phyloP scores from a whole-genome alignment of 805 yeast species.

The Torulaspora delbrueckii region DNA sequence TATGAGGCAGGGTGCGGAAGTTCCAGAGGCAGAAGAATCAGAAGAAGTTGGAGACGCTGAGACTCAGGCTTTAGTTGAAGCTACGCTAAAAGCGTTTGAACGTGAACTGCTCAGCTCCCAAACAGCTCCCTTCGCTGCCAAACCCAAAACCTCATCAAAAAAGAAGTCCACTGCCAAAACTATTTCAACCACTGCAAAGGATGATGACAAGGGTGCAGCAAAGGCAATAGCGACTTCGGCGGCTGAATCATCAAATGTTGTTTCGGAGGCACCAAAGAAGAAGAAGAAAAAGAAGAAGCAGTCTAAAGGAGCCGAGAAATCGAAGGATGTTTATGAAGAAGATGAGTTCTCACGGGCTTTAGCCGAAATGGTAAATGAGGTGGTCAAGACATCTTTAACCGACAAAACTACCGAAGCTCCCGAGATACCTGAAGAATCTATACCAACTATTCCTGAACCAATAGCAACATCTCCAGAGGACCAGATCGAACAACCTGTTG shows the following conservation, averaged over 20 bases:
- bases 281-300: constrained; percentile 27
- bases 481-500: constrained; percentile 3
- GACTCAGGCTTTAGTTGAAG: constrained; percentile 34
- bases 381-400: constrained; percentile 39
- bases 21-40: constrained; percentile 3
- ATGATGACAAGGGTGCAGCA: neutral
- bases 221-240: neutral
- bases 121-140: neutral
- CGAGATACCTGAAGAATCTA: constrained; percentile 4
- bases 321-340: constrained; percentile 13
- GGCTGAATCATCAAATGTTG: neutral
- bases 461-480: neutral
- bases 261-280: neutral
- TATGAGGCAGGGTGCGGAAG: constrained; percentile 21
- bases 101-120: constrained; percentile 25
- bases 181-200: constrained; percentile 2
- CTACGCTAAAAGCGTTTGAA: constrained; percentile 34
- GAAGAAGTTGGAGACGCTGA: constrained; percentile 26
- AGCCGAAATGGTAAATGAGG: constrained; percentile 53
- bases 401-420: constrained; percentile 7
- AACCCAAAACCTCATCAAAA: neutral
- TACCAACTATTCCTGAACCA: neutral
- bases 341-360: constrained; percentile 49
- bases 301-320: constrained; percentile 6
- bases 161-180: constrained; percentile 6